Evolutionary conservation across 768 basidiomycete genomes (phyloP).

Genomic region (Sarcodon sp.): DNA sequence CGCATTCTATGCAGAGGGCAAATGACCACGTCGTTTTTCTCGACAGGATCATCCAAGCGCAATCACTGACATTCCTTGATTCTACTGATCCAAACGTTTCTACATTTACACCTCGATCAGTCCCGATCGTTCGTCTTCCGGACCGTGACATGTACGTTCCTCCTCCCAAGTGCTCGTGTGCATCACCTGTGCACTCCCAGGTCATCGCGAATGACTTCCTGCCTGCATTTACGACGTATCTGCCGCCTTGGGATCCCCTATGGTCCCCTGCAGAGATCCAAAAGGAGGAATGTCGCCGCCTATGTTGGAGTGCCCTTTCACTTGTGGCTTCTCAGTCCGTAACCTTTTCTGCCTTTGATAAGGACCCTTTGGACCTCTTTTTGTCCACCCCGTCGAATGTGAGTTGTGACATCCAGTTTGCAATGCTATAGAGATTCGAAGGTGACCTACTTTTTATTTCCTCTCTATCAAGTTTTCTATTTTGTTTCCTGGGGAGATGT

Average conservation of each 20-base stretch:
- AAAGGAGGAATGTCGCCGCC: slow-evolving; percentile 59
- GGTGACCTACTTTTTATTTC: slow-evolving; percentile 4
- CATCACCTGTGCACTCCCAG: slow-evolving; percentile 10
- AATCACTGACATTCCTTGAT: slow-evolving; percentile 46
- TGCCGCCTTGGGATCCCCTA: slow-evolving; percentile 45
- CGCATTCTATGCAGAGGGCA: slow-evolving; percentile 42
- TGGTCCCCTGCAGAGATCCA: slow-evolving; percentile 45
- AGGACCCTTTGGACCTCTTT: slow-evolving; percentile 41
- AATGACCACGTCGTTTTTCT: slow-evolving; percentile 39
- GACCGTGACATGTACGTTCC: slow-evolving; percentile 7
- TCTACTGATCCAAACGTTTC: slow-evolving; percentile 26
- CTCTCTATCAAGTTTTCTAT: slow-evolving; percentile 33
- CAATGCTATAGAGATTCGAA: background rate
- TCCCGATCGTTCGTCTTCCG: slow-evolving; percentile 10
- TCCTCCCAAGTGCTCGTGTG: slow-evolving; percentile 30
- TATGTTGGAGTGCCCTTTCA: slow-evolving; percentile 66
- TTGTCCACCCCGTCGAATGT: slow-evolving; percentile 60
- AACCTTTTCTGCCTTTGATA: slow-evolving; percentile 54
- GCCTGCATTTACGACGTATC: slow-evolving; percentile 28
- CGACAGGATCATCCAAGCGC: slow-evolving; percentile 49
- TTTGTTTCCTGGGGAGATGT: slow-evolving; percentile 65
- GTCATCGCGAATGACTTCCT: slow-evolving; percentile 20
- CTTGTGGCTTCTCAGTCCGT: slow-evolving; percentile 57
- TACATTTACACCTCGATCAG: slow-evolving; percentile 5
- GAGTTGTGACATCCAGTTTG: slow-evolving; percentile 11